Percentiles rank a stretch among this genome's conserved stretches.
phyloP scores from a whole-genome alignment of 78 protist species.

The Emiliania huxleyi region DNA sequence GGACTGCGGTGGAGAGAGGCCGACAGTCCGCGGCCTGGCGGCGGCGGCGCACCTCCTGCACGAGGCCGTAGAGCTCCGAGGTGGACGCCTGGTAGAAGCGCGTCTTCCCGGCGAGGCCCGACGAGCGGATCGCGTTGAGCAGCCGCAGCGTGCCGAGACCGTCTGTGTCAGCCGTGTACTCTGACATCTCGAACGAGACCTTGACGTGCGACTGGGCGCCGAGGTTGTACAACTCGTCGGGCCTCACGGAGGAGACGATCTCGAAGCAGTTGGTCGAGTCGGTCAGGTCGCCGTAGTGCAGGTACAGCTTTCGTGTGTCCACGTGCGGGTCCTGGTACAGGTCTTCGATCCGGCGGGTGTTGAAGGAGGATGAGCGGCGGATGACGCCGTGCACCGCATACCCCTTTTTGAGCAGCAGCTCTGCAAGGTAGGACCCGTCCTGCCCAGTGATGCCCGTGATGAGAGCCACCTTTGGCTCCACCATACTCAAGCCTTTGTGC shows the following conservation, averaged over 20 bases:
- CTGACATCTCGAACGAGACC: slow-evolving; percentile 83
- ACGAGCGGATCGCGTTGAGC: slow-evolving; percentile 87
- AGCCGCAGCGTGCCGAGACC: slow-evolving; percentile 85
- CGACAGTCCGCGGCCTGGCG: slow-evolving; percentile 52
- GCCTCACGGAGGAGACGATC: slow-evolving; percentile 65
- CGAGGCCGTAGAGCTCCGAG: slow-evolving; percentile 88
- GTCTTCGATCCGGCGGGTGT: slow-evolving; percentile 83
- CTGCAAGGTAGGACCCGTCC: slow-evolving; percentile 92
- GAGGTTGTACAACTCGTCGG: slow-evolving; percentile 80
- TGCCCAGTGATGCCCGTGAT: slow-evolving; percentile 94
- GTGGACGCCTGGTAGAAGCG: slow-evolving; percentile 90
- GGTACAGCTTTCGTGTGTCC: neutral
- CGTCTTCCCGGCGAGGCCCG: slow-evolving; percentile 60
- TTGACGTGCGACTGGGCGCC: slow-evolving; percentile 85
- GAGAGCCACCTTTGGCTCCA: slow-evolving; percentile 82
- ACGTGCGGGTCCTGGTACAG: slow-evolving; percentile 42
- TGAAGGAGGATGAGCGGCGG: slow-evolving; percentile 82
- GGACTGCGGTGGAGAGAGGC: neutral
- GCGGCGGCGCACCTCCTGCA: slow-evolving; percentile 78
- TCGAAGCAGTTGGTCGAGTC: slow-evolving; percentile 62
- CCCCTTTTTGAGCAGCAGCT: slow-evolving; percentile 82
- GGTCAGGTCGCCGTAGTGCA: slow-evolving; percentile 90
- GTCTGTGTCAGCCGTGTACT: slow-evolving; percentile 87
- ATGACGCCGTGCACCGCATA: slow-evolving; percentile 88
- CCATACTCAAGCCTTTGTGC: too few relatives aligned